Evolutionary conservation across 257 asterid species (phyloP).

Genomic region (Dorcoceras hygrometricum): DNA sequence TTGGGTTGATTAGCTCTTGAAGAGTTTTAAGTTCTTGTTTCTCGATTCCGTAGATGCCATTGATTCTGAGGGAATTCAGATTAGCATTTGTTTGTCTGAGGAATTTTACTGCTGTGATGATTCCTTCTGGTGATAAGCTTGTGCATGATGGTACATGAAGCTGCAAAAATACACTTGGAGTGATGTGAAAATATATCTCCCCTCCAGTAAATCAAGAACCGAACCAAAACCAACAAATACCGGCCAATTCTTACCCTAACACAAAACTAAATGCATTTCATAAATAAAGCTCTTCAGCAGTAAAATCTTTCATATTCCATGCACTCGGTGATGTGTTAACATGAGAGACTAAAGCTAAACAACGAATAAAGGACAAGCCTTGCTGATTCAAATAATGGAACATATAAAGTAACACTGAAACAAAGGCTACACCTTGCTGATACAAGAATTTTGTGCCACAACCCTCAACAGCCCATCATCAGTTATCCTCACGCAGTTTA

Average conservation of each 20-base stretch:
- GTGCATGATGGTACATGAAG: constrained; percentile 75
- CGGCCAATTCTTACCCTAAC: constrained; percentile 39
- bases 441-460: constrained; percentile 43
- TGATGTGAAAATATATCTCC: not conserved
- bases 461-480: constrained; percentile 55
- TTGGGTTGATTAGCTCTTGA: constrained; percentile 28
- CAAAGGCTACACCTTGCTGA: constrained; percentile 47
- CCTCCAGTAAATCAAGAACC: no score
- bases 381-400: not conserved
- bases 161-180: constrained; percentile 28
- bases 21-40: constrained; percentile 45
- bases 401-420: not conserved
- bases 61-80: constrained; percentile 42
- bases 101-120: constrained; percentile 44
- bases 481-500: constrained; percentile 52
- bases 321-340: not conserved
- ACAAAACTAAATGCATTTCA: not conserved
- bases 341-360: not conserved
- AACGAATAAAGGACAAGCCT: not conserved
- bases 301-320: not conserved
- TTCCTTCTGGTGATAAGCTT: constrained; percentile 55
- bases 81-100: constrained; percentile 35
- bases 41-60: constrained; percentile 43
- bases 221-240: constrained; percentile 16
- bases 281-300: not conserved